phyloP scores from a whole-genome alignment of 345 rosid species.

The Erucastrum elatum region DNA sequence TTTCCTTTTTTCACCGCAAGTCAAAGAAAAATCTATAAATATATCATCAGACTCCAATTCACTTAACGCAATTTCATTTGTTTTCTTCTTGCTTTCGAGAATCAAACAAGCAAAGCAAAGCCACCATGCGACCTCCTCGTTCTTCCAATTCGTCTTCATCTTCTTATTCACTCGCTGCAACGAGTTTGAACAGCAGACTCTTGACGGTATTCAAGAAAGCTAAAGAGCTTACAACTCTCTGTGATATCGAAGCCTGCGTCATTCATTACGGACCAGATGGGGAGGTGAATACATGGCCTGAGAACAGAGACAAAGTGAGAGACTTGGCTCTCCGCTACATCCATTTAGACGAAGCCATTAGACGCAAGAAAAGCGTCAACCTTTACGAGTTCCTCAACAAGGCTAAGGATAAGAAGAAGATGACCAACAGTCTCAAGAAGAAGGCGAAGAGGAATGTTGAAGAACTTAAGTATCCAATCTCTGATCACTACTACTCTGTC shows the following conservation, averaged over 20 bases:
- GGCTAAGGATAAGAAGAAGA: neutral
- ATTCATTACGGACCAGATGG: constrained; percentile 15
- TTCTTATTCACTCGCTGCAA: neutral
- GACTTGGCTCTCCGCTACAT: constrained; percentile 15
- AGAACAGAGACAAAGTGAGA: constrained; percentile 5
- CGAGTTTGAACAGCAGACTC: neutral
- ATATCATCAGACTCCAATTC: neutral
- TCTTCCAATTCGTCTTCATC: neutral
- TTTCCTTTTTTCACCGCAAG: neutral
- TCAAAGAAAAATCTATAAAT: neutral
- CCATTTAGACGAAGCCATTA: neutral
- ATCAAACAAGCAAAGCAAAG: neutral
- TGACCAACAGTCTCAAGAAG: neutral
- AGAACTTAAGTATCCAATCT: neutral
- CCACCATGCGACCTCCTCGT: neutral
- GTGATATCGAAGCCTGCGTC: constrained; percentile 7
- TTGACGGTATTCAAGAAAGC: constrained; percentile 18
- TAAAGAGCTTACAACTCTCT: constrained; percentile 12
- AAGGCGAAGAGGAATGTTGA: neutral
- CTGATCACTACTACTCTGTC: constrained; percentile 21
- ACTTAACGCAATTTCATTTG: neutral
- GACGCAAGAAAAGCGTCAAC: constrained; percentile 3
- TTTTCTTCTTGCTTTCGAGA: neutral
- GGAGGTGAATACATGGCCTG: constrained; percentile 22
- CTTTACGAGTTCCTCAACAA: neutral